Evolutionary conservation across 345 rosid genomes (phyloP), one percentile per base, ranked within the genome.

Genomic region (Pseudoturritis turrita): DNA sequence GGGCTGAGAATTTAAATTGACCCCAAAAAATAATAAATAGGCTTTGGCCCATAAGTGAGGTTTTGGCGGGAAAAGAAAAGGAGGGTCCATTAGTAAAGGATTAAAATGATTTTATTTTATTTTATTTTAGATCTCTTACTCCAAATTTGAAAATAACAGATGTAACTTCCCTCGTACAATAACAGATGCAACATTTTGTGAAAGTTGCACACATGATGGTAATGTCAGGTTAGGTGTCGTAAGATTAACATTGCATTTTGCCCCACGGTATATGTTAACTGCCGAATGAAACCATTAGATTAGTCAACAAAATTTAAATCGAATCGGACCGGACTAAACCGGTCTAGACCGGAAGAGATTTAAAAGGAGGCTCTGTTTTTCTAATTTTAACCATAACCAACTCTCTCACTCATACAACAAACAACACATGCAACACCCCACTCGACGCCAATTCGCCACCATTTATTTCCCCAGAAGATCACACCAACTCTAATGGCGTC

Each of bases 401-500:
- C 4, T 56, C 9, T 63, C 13, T 71, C 23, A 19, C 17, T 3
- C n/a, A 60, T 8, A 39, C 17, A 3, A 31, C 7, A 43, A 13
- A 12, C 33, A 13, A 12, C 33, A 25, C 62, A 55, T 54, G 68
- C 29, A 60, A 7, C 5, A 55, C n/a, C n/a, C 4, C 19, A 54
- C 25, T 56, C 12, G 13, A 52, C 33, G 2, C 26, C 15, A 10
- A 7, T 8, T 43, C 52, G 39, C 5, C 10, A 40, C 66, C 36
- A 35, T 17, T n/a, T 15, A 14, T 66, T 66, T 31, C 10, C 0
- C 40, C 23, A 23, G 22, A 62, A 62, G 25, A 61, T 37, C n/a
- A 29, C 61, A 72, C 14, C 4, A 8, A 19, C 61, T 65, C 3
- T 9, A 60, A 67, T 67, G 73, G 73, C 73, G 23, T 68, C 76